A percentile compares a stretch with the other conserved stretches of the same genome.
These are phyloP conservation scores for Hemisphaericaspora subhashii DNA, from an alignment of 1,139 yeast genomes.

Conservation along the genomic window DNA sequence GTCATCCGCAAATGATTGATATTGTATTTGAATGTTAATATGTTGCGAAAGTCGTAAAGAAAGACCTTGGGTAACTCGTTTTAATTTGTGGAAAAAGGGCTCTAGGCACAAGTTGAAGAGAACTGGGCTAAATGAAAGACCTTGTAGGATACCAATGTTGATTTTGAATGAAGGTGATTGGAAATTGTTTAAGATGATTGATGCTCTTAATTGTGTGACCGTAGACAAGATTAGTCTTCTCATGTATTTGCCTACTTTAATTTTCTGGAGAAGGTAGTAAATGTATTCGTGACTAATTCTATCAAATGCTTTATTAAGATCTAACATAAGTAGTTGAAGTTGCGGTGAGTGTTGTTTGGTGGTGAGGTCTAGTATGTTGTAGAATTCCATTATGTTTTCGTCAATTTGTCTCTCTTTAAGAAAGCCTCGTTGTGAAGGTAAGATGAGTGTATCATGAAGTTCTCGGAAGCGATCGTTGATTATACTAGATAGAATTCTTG, in stretches of 20 bases:
- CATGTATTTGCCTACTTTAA: neutral
- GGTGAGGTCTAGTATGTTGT: neutral
- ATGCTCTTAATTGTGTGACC: neutral
- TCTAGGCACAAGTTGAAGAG: slow-evolving; percentile 1
- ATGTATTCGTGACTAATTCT: neutral
- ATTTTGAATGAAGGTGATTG: slow-evolving; percentile 2
- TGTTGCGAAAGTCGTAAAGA: neutral
- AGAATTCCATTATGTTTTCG: neutral
- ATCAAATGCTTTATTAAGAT: neutral
- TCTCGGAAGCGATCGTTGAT: neutral
- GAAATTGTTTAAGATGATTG: neutral
- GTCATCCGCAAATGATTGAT: neutral
- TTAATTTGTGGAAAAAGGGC: neutral
- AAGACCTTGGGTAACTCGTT: neutral
- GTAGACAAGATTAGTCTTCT: neutral
- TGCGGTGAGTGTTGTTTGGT: neutral
- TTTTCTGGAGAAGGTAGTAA: neutral
- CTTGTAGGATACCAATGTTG: slow-evolving; percentile 1
- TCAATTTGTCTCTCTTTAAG: neutral
- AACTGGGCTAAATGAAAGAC: slow-evolving; percentile 1
- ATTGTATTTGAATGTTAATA: neutral
- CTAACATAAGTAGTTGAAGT: neutral
- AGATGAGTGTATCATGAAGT: neutral
- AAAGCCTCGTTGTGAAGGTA: neutral
- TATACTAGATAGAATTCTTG: neutral